Conservation (phyloP, 2,329 filamentous ascomycete genomes). For the Chrysoporthe austroafricana region DNA sequence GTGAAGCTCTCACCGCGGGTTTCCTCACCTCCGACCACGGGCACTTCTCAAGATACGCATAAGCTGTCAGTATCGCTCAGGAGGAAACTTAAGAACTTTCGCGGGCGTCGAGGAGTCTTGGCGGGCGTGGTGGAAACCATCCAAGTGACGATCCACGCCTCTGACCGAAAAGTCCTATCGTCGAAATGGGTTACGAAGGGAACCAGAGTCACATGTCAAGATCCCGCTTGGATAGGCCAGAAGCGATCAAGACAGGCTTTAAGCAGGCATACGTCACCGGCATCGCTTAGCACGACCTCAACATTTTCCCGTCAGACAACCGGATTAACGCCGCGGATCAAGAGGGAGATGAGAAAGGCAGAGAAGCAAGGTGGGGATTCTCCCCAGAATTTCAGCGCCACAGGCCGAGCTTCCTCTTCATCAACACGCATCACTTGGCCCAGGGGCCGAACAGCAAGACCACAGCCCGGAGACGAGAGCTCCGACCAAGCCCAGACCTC, state of each 20-base stretch:
- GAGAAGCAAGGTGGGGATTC: background rate
- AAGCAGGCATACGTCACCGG: background rate
- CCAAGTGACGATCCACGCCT: background rate
- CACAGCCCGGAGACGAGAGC: background rate
- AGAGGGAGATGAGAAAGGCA: background rate
- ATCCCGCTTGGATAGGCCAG: background rate
- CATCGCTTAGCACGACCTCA: background rate
- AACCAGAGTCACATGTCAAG: background rate
- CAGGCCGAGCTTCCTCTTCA: background rate
- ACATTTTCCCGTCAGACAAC: background rate
- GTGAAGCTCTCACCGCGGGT: background rate
- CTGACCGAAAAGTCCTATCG: background rate
- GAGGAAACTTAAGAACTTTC: background rate
- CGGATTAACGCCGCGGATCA: background rate
- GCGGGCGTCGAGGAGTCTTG: fast-evolving
- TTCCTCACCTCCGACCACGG: background rate
- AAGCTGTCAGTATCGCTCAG: background rate
- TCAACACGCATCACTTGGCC: background rate
- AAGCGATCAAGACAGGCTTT: background rate
- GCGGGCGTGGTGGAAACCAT: background rate
- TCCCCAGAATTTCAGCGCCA: background rate
- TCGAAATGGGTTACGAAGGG: background rate
- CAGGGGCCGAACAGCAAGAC: background rate
- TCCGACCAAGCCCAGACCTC: background rate
- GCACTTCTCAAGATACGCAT: background rate